A percentile compares a stretch with the other conserved stretches of the same genome.
Conservation (phyloP, 2,329 filamentous ascomycete genomes). For the Arthroderma uncinatum region DNA sequence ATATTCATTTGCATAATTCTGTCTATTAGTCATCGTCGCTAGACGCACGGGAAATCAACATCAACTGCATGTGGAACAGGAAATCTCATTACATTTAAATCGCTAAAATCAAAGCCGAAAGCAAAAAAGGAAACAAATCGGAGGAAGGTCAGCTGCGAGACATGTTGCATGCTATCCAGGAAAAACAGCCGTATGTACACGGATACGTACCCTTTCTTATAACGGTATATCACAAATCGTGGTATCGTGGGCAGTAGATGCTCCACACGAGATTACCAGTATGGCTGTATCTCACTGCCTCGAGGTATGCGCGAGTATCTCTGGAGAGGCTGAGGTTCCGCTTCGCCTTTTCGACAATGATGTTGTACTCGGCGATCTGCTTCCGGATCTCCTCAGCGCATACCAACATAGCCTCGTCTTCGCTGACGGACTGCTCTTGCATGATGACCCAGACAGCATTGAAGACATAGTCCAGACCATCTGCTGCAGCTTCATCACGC, state of each 20-base stretch:
- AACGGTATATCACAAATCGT: slow-evolving; percentile 11
- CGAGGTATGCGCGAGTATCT: slow-evolving; percentile 23
- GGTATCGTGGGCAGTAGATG: slow-evolving; percentile 27
- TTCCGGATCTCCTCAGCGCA: slow-evolving; percentile 19
- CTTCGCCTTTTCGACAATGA: slow-evolving; percentile 15
- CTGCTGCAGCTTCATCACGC: slow-evolving; percentile 24
- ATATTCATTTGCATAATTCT: too few species aligned
- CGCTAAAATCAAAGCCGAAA: not conserved
- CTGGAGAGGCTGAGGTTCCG: slow-evolving; percentile 13
- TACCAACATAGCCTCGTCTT: slow-evolving; percentile 22
- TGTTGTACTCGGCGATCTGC: slow-evolving; percentile 16
- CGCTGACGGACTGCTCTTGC: slow-evolving; percentile 23
- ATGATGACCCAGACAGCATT: slow-evolving; percentile 36
- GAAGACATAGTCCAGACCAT: slow-evolving; percentile 10
- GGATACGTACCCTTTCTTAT: not conserved
- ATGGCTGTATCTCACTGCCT: slow-evolving; percentile 23
- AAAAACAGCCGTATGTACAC: not conserved
- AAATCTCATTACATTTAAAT: not conserved
- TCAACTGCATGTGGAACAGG: too few species aligned
- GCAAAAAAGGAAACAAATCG: not conserved
- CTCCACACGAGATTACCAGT: slow-evolving; percentile 30
- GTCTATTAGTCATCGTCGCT: not conserved
- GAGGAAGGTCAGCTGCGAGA: not conserved
- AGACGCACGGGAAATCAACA: not conserved
- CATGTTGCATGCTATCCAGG: not conserved